Evolutionary conservation across 176 grass and related monocot species (phyloP), one percentile per base, ranked within the genome.

Genomic region (Pontederia crassipes): DNA sequence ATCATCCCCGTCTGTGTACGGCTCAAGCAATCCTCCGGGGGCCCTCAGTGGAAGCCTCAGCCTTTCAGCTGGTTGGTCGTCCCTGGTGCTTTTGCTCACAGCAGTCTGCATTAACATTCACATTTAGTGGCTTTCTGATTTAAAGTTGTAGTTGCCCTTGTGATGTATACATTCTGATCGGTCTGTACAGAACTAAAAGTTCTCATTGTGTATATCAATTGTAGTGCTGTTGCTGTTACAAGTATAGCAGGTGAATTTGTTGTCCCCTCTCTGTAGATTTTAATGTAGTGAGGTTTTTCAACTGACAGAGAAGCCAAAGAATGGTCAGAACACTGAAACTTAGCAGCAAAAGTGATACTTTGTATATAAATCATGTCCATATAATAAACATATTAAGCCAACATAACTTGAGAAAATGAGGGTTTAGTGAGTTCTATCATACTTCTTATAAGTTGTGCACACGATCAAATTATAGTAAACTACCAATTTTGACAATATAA

Each of bases 11-110:
- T 79, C 93, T 1, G 80, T 78, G 55, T 98, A 80, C 45, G 87
- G 84, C 35, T 68, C 76, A 2, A 74, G 74, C 35, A 85, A 17
- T 64, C 79, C 76, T 1, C 74, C 84, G 14, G 63, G 76, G 64
- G 12, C 85, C 27, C 64, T 67, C 50, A 74, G 67, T 53, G 63
- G 55, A 65, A 61, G 74, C 9, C 51, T 74, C 12, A 45, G 70
- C 57, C 71, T 66, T 15, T 79, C 81, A 10, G 50, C 52, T 26
- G 4, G 64, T 68, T 81, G 81, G 77, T 70, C 66, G 60, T 51
- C 48, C 8, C n/a, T 83, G 45, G 53, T 67, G 45, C 81, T 92
- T 83, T 75, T 92, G 55, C 47, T 81, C 56, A 76, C 84, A 55
- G 71, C 83, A n/a, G 70, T 67, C 12, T 72, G 70, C 12, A 74